These are phyloP conservation scores for Avena atlantica DNA, from an alignment of 176 grass and related monocot genomes.

Conservation along the genomic window DNA sequence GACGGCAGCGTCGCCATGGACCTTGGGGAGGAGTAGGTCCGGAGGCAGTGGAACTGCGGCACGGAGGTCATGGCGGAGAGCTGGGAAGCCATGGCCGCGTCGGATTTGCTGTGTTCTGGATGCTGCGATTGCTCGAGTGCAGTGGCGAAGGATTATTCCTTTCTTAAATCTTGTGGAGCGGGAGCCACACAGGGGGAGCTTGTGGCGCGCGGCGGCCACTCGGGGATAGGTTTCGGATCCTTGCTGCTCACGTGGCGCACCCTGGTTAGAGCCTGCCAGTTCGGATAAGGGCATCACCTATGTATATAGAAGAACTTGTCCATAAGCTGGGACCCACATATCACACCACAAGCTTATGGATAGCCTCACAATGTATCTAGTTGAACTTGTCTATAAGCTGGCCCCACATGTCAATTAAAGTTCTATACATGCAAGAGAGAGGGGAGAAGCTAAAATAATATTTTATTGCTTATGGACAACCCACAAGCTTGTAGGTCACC, in stretches of 20 bases:
- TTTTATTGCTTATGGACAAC: too few species aligned
- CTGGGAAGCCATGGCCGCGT: conserved; percentile 70
- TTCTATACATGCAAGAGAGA: too few species aligned
- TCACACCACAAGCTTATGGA: too few species aligned
- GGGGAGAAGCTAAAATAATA: too few species aligned
- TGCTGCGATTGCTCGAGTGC: background rate
- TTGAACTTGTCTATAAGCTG: too few species aligned
- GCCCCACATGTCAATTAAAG: too few species aligned
- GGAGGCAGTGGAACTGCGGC: conserved; percentile 71
- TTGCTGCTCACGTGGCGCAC: conserved; percentile 61
- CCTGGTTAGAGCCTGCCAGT: conserved; percentile 58
- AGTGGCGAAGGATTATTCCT: background rate
- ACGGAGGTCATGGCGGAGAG: conserved; percentile 64
- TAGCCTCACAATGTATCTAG: too few species aligned
- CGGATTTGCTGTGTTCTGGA: background rate
- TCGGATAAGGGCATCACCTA: too few species aligned
- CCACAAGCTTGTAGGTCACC: too few species aligned
- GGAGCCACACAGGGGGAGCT: conserved; percentile 56
- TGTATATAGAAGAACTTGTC: too few species aligned
- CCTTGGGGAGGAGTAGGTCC: conserved; percentile 50
- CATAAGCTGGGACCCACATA: too few species aligned
- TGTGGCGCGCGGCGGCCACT: conserved; percentile 58
- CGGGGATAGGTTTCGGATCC: conserved; percentile 73
- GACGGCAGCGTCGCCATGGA: conserved; percentile 61
- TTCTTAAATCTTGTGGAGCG: conserved; percentile 58